phyloP scores from a whole-genome alignment of 768 basidiomycete species.

The Panellus pusillus region DNA sequence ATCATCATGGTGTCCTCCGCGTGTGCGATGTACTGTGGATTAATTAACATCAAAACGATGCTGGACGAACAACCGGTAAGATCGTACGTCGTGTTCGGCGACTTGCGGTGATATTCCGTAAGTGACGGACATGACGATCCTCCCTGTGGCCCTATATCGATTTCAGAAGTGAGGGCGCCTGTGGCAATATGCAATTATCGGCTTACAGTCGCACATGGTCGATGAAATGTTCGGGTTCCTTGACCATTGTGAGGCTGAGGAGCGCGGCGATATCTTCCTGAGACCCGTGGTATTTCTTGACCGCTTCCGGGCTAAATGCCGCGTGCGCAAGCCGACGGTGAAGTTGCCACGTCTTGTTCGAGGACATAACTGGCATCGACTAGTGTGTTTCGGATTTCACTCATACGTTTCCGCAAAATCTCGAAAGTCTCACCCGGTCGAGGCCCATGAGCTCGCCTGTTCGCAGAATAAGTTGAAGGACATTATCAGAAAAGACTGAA shows the following conservation, averaged over 20 bases:
- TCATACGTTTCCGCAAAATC: no score
- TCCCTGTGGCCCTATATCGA: conserved; percentile 23
- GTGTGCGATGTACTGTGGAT: conserved; percentile 16
- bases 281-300: conserved; percentile 28
- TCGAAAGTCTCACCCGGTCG: not conserved
- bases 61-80: not conserved
- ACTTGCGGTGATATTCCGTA: conserved; percentile 25
- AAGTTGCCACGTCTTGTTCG: conserved; percentile 21
- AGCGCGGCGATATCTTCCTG: conserved; percentile 27
- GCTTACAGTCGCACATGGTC: conserved; percentile 24
- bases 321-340: conserved; percentile 28
- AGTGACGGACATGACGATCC: conserved; percentile 25
- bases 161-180: not conserved
- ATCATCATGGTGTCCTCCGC: conserved; percentile 13
- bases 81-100: conserved; percentile 23
- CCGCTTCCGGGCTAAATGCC: conserved; percentile 27
- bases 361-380: not conserved
- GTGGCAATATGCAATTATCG: not conserved
- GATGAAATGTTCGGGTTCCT: conserved; percentile 21
- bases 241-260: conserved; percentile 17
- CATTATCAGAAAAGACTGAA: no score
- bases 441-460: not conserved
- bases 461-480: no score
- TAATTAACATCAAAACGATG: not conserved
- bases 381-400: not conserved